phyloP scores from a whole-genome alignment of 2,329 filamentous ascomycete species.

The Aspergillus amoenus region DNA sequence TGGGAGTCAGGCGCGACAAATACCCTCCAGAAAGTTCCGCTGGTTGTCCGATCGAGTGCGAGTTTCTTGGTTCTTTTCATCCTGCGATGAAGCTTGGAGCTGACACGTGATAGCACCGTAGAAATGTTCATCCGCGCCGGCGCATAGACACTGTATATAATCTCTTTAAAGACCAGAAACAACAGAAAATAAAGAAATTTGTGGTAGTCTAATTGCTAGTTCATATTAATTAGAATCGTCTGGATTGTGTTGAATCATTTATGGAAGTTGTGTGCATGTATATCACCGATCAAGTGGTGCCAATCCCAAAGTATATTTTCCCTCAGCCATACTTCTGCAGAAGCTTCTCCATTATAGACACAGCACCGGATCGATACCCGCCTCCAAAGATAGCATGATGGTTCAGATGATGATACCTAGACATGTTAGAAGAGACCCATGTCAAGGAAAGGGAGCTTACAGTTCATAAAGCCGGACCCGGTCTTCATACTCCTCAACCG shows the following conservation, averaged over 20 bases:
- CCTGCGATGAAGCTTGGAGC: slow-evolving; percentile 1
- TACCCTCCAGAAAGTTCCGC: slow-evolving; percentile 1
- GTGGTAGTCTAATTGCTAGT: neutral
- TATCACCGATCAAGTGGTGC: neutral
- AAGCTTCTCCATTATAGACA: slow-evolving; percentile 75
- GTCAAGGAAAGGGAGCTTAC: slow-evolving; percentile 49
- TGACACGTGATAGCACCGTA: slow-evolving; percentile 4
- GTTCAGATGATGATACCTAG: slow-evolving; percentile 84
- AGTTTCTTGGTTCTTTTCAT: neutral
- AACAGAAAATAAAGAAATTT: too few species aligned
- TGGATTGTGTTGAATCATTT: neutral
- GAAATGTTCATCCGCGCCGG: neutral
- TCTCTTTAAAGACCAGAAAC: too few species aligned
- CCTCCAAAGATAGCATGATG: slow-evolving; percentile 84
- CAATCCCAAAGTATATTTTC: neutral
- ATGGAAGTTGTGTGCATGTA: neutral
- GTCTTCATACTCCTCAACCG: slow-evolving; percentile 80
- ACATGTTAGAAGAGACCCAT: neutral
- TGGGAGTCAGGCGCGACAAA: neutral
- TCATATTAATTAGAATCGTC: too few species aligned
- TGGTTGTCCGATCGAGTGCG: neutral
- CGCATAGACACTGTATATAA: neutral
- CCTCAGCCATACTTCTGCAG: slow-evolving; percentile 65
- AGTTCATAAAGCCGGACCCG: slow-evolving; percentile 78
- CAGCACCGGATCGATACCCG: slow-evolving; percentile 71